Percentiles rank a stretch among this genome's conserved stretches.
Evolutionary conservation across 805 yeast genomes (phyloP).

Genomic region (Pichia kluyveri): DNA sequence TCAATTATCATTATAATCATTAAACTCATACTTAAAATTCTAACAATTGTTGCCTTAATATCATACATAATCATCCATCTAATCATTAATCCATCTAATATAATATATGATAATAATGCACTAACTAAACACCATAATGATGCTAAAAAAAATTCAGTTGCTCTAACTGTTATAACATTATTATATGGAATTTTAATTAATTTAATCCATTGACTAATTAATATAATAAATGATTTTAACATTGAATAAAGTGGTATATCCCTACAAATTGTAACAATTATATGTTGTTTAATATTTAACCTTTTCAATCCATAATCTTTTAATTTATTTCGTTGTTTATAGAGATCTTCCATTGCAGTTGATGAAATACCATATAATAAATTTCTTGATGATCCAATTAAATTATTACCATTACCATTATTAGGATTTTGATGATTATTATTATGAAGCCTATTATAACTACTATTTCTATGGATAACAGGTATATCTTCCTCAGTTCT

Average conservation of each 20-base stretch:
- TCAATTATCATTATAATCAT: constrained; percentile 64
- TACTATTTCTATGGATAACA: no score
- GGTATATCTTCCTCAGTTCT: no score
- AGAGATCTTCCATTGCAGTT: constrained; percentile 21
- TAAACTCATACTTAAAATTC: constrained; percentile 78
- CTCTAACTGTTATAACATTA: constrained; percentile 45
- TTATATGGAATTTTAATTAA: constrained; percentile 16
- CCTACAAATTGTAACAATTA: constrained; percentile 66
- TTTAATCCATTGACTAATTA: constrained; percentile 21
- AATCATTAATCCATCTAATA: constrained; percentile 81
- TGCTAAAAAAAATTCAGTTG: constrained; percentile 72
- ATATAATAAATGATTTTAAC: constrained; percentile 18
- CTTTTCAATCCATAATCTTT: constrained; percentile 63
- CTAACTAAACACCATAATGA: constrained; percentile 92
- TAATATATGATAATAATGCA: constrained; percentile 73
- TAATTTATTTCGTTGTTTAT: constrained; percentile 25
- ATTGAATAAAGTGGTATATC: constrained; percentile 51
- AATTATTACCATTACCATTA: background rate
- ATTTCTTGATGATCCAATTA: background rate
- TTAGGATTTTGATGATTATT: background rate
- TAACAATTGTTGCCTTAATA: constrained; percentile 76
- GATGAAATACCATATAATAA: constrained; percentile 19
- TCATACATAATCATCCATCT: constrained; percentile 92
- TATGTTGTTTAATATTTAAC: constrained; percentile 67
- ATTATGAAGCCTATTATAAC: background rate